Percentiles rank a stretch among this genome's conserved stretches.
Conservation (phyloP, 2,329 filamentous ascomycete species). For the Colletotrichum sp. region DNA sequence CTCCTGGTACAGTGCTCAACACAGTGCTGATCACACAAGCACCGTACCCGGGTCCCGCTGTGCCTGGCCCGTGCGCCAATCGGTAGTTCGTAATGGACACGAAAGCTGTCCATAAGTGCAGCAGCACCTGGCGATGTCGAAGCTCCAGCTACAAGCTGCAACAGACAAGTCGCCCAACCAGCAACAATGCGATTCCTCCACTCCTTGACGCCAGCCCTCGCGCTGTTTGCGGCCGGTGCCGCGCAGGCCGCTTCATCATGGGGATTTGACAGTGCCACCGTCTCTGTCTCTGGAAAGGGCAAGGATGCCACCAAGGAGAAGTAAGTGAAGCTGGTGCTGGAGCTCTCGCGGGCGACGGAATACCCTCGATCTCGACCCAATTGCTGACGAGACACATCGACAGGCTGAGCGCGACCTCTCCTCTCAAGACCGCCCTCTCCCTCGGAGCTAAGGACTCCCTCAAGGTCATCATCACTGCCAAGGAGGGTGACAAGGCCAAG, state of each 20-base stretch:
- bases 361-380: slow-evolving; percentile 20
- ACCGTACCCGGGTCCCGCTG: not conserved
- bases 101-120: slow-evolving; percentile 25
- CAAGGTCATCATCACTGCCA: slow-evolving; percentile 82
- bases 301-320: slow-evolving; percentile 69
- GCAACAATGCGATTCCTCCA: slow-evolving; percentile 46
- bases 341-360: not conserved
- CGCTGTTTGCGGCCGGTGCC: slow-evolving; percentile 55
- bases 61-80: slow-evolving; percentile 6
- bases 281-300: slow-evolving; percentile 72
- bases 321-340: slow-evolving; percentile 46
- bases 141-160: slow-evolving; percentile 22
- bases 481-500: slow-evolving; percentile 79
- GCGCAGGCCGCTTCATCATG: slow-evolving; percentile 65
- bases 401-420: slow-evolving; percentile 65
- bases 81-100: slow-evolving; percentile 19
- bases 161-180: slow-evolving; percentile 16
- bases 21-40: not conserved
- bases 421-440: slow-evolving; percentile 66
- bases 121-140: slow-evolving; percentile 1
- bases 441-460: slow-evolving; percentile 75
- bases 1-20: not conserved
- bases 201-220: slow-evolving; percentile 42
- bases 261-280: slow-evolving; percentile 75
- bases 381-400: not conserved